Conservation (phyloP, 2,329 filamentous ascomycete species). For the Fusarium sp. region DNA sequence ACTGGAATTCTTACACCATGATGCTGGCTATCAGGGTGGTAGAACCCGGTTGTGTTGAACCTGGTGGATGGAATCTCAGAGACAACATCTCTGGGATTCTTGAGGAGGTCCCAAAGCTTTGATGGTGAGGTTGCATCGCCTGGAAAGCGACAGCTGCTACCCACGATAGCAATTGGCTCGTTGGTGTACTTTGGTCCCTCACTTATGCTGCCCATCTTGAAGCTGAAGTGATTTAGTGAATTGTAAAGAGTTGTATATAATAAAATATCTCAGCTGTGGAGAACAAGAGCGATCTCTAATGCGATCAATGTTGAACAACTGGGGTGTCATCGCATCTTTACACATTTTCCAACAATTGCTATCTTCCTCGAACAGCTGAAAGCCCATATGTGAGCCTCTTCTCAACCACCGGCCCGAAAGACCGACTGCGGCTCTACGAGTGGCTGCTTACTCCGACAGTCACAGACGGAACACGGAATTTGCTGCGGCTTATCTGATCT, state of each 20-base stretch:
- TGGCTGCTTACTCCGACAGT: neutral
- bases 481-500: neutral
- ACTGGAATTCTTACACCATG: neutral
- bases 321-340: neutral
- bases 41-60: neutral
- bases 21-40: conserved; percentile 4
- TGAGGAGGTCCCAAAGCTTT: conserved; percentile 23
- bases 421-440: neutral
- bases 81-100: neutral
- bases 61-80: neutral
- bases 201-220: neutral
- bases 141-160: conserved; percentile 19
- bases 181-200: neutral
- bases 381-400: neutral
- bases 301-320: neutral
- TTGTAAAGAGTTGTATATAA: neutral
- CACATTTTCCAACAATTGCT: no score
- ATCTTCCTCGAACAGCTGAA: no score
- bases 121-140: conserved; percentile 9
- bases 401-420: neutral
- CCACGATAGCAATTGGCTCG: conserved; percentile 29
- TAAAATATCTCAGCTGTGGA: neutral
- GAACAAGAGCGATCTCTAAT: neutral
- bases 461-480: neutral
- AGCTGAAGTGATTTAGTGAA: neutral